Evolutionary conservation across 2,329 filamentous ascomycete genomes (phyloP), one percentile per base, ranked within the genome.

Genomic region (Alternaria ventricosa): DNA sequence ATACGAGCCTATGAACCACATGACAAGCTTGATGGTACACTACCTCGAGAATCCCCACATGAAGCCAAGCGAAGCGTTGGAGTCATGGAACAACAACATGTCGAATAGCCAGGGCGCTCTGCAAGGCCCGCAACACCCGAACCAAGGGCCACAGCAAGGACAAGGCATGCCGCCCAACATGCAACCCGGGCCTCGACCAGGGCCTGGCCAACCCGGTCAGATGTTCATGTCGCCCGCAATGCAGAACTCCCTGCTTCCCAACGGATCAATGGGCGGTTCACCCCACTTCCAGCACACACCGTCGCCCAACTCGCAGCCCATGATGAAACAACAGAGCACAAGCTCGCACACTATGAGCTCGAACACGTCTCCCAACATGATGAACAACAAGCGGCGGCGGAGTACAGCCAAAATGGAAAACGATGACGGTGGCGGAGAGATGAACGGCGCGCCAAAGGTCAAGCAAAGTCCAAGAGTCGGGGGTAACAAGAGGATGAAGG

Each of bases 1-100:
- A 64, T 87, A 86, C 63, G 89, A 91, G 77, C 89, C 88, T 28
- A 86, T 90, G 75, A 88, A 87, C 57, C 83, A 86, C 68, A 90
- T 91, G 89, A 85, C 85, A 61, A 83, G 85, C 62, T 78, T 90
- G 33, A 88, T 90, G 80, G 82, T 83, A 54, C 87, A 85, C 68
- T 86, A 86, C 23, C 83, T 87, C 60, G 81, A 84, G 53, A 82
- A 87, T 67, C 81, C 82, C 5, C 81, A 84, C 20, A 73, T 88
- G 58, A 83, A 83, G 27, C 86, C 88, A 4, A 80, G 82, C 20
- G 82, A 88, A 68, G 86, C 87, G n/a, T 79, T 90, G 59, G 80
- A 84, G 46, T 81, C 82, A 41, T 83, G 88, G 56, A 85, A 86
- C 57, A 80, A 77, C 45, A 81, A 80, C 47, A 81, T 83, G 83